Evolutionary conservation across 768 basidiomycete genomes (phyloP), one percentile per base, ranked within the genome.

Genomic region (Tulasnella sp.): DNA sequence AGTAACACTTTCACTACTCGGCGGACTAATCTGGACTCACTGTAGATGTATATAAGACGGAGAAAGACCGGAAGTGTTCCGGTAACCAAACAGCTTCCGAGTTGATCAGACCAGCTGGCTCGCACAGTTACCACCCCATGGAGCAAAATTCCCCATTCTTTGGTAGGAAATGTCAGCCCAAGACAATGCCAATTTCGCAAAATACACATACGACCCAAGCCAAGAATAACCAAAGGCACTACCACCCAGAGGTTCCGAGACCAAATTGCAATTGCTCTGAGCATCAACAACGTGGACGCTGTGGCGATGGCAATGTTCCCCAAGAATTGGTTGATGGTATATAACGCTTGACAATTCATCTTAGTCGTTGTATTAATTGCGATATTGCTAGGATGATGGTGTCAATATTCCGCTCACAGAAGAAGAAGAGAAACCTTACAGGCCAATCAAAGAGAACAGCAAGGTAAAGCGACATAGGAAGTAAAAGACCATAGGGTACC

Each of bases 1-100:
- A 63, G 80, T 83, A 3, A 74, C 74, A 20, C 70, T 15, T 4
- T 9, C 13, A 28, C 9, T 33, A 22, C 6, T 9, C 6, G 69
- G 2, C 79, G 78, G 39, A 84, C 73, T 32, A 81, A 64, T 35
- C 16, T 35, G 24, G 37, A 48, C 57, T 37, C 31, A 58, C 57
- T 58, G 59, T 83, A 83, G 57, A 83, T 79, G 64, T 81, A 84
- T 5, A 75, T 75, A 22, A 70, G 69, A 3, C 79, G 78, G 42
- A 85, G 74, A 37, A 81, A 65, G 2, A 45, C 42, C 61, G 69
- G 63, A 69, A 80, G 58, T 24, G 55, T 52, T 16, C 29, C 45
- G 28, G 27, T 33, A n/a, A 57, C 48, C 13, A 57, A 43, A 28
- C 56, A 57, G n/a, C 37, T 32, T 13, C 27, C 42, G 15, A 49